Evolutionary conservation across 352 stramenopile genomes (phyloP), one percentile per base, ranked within the genome.

Genomic region (Nothophytophthora sp.): DNA sequence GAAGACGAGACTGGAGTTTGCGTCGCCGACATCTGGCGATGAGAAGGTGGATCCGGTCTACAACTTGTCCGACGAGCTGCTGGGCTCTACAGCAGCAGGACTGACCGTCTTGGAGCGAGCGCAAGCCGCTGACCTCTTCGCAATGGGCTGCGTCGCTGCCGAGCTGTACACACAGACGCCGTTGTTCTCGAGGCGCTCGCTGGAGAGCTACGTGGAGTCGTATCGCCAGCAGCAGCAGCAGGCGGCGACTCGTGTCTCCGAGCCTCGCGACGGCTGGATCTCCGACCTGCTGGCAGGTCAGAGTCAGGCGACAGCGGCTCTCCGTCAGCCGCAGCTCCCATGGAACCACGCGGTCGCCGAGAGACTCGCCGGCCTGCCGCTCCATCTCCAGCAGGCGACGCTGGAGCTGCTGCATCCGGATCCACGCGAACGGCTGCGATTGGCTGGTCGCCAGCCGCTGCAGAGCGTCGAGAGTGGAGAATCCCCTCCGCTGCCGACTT

Each of bases 121-220:
- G 19, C 59, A 62, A 49, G 70, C 73, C 13, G 67, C 66, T 2
- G 74, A 90, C 38, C 55, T 75, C 12, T 92, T 92, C 44, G 63
- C 76, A 2, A 50, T 95, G 19, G 84, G 81, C 0, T 90, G 81
- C 35, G 55, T 90, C 20, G 75, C 84, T 25, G 78, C 78, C 0
- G 84, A 95, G 52, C 60, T 92, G 13, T 94, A 88, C 43, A 81
- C 67, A 1, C 46, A 55, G 5, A 41, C 40, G 3, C 75, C 81
- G 1, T 51, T 94, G 5, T 94, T 94, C 46, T 88, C 81, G 7
- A 51, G 59, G 9, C 59, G 49, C 2, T 86, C 73, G 7, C 30
- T 88, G 23, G 34, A 60, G 12, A 46, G 75, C 1, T 91, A 87
- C 37, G 37, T 73, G 3, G 11, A 23, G 15, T 30, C 51, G 16